Conservation (phyloP, 202 grass and related monocot species). For the Setaria italica region DNA sequence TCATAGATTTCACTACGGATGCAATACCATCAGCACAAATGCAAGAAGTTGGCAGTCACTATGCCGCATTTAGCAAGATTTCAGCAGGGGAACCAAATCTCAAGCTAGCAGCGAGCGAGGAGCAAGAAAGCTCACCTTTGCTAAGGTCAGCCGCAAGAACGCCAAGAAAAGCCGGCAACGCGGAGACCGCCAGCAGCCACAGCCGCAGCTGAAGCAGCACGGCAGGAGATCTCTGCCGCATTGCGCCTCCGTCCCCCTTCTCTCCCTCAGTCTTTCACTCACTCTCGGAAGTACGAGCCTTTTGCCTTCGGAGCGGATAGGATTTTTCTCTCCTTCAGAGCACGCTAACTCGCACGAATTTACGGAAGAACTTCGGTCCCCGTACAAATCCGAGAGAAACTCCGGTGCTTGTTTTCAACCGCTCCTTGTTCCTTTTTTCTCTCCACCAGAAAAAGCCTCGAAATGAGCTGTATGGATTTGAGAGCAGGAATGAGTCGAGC, state of each 20-base stretch:
- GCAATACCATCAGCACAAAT: background rate
- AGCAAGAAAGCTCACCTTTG: constrained; percentile 54
- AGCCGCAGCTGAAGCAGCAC: constrained; percentile 46
- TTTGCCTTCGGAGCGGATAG: constrained; percentile 35
- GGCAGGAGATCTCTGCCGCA: constrained; percentile 53
- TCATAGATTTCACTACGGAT: constrained; percentile 22
- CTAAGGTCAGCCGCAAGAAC: constrained; percentile 48
- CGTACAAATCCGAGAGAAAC: constrained; percentile 16
- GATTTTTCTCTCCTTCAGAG: constrained; percentile 34
- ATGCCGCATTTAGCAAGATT: constrained; percentile 44
- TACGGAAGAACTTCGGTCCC: background rate
- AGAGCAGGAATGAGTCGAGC: constrained; percentile 10
- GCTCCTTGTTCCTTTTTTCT: constrained; percentile 10
- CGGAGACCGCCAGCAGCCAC: constrained; percentile 49
- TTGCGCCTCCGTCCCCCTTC: constrained; percentile 36
- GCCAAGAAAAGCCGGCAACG: constrained; percentile 39
- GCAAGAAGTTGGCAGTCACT: background rate
- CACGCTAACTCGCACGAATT: background rate
- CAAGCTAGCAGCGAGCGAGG: constrained; percentile 1
- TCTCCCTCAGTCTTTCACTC: background rate
- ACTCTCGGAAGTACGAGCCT: constrained; percentile 27
- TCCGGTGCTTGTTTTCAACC: background rate
- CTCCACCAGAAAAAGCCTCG: background rate
- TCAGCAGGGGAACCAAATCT: constrained; percentile 7
- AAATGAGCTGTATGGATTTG: constrained; percentile 30